Percentiles rank a stretch among this genome's conserved stretches.
These are phyloP conservation scores for Colletotrichum simmondsii DNA, from an alignment of 2,329 filamentous ascomycete species.

Conservation along the genomic window DNA sequence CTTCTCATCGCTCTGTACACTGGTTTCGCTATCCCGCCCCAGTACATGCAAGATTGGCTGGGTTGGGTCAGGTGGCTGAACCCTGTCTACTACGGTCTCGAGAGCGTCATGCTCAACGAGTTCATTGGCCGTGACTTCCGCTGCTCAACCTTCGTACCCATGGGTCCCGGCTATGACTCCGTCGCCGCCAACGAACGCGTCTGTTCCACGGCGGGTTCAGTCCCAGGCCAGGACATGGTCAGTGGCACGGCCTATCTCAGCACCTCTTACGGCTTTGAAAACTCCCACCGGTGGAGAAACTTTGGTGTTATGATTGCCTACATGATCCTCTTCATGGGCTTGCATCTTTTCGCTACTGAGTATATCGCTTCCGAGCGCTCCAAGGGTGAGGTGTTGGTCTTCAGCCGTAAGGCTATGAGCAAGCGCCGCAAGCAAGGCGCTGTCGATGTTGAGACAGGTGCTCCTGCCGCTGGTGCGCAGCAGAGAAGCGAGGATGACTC, in stretches of 20 bases:
- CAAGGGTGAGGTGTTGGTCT: slow-evolving; percentile 71
- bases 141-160: slow-evolving; percentile 53
- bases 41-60: slow-evolving; percentile 59
- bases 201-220: slow-evolving; percentile 60
- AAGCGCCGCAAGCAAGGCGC: slow-evolving; percentile 64
- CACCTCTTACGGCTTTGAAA: slow-evolving; percentile 57
- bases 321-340: slow-evolving; percentile 56
- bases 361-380: slow-evolving; percentile 58
- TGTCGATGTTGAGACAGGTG: background rate
- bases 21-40: slow-evolving; percentile 54
- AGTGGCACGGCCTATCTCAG: slow-evolving; percentile 59
- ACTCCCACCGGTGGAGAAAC: slow-evolving; percentile 65
- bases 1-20: slow-evolving; percentile 57
- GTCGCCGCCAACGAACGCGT: slow-evolving; percentile 45
- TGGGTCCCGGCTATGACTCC: slow-evolving; percentile 41
- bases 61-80: slow-evolving; percentile 75
- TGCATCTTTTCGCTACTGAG: slow-evolving; percentile 63
- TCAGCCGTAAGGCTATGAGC: slow-evolving; percentile 55
- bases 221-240: slow-evolving; percentile 55
- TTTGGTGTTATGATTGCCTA: slow-evolving; percentile 64
- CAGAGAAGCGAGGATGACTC: slow-evolving; percentile 52
- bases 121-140: slow-evolving; percentile 58
- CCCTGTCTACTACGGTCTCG: slow-evolving; percentile 71
- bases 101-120: slow-evolving; percentile 72
- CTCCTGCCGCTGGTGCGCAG: background rate